phyloP scores from a whole-genome alignment of 2,329 filamentous ascomycete genomes.

The Stemphylium lycopersici region DNA sequence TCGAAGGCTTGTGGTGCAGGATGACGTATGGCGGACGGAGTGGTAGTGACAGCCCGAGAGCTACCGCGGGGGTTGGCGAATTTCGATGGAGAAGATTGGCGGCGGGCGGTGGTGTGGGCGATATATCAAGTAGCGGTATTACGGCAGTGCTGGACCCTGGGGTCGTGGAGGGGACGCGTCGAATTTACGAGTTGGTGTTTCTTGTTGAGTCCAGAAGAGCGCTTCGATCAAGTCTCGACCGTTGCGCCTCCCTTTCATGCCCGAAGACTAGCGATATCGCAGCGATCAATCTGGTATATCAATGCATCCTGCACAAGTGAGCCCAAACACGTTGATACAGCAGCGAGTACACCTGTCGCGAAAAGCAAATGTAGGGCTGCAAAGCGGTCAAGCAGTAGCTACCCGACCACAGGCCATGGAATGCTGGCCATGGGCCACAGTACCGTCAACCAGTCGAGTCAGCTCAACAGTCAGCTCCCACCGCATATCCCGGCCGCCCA shows the following conservation, averaged over 20 bases:
- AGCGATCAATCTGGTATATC: constrained; percentile 19
- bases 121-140: constrained; percentile 7
- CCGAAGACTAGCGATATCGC: constrained; percentile 14
- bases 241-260: constrained; percentile 24
- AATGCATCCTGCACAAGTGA: constrained; percentile 17
- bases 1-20: constrained; percentile 24
- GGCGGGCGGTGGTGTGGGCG: not conserved
- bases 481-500: constrained; percentile 13
- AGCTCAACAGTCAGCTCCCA: constrained; percentile 21
- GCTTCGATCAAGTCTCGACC: constrained; percentile 32
- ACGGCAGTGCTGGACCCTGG: constrained; percentile 14
- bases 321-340: not conserved
- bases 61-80: constrained; percentile 10
- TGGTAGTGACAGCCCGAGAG: constrained; percentile 11
- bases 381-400: constrained; percentile 10
- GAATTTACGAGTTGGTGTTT: constrained; percentile 26
- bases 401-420: constrained; percentile 12
- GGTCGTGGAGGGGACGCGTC: constrained; percentile 13
- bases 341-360: constrained; percentile 7
- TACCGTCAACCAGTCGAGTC: constrained; percentile 12
- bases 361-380: constrained; percentile 5
- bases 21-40: constrained; percentile 34
- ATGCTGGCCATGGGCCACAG: constrained; percentile 10
- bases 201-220: constrained; percentile 40
- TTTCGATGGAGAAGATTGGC: not conserved